A percentile compares a stretch with the other conserved stretches of the same genome.
phyloP scores from a whole-genome alignment of 2,329 filamentous ascomycete genomes.

The Didymella keratinophila region DNA sequence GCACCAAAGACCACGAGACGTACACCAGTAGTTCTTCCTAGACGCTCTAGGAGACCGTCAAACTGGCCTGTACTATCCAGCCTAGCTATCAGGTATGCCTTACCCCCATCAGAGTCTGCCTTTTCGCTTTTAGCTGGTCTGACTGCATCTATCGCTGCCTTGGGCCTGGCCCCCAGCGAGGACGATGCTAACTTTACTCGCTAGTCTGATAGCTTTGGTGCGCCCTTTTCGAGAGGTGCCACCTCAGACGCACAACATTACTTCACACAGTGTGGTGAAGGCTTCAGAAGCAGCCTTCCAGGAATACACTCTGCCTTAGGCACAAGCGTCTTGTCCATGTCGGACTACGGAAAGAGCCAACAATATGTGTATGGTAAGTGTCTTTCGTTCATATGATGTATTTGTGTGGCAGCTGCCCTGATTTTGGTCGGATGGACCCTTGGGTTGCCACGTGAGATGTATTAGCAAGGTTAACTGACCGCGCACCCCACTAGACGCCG shows the following conservation, averaged over 20 bases:
- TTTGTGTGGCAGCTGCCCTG: conserved; percentile 46
- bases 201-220: conserved; percentile 45
- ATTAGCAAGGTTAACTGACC: conserved; percentile 55
- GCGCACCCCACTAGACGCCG: conserved; percentile 61
- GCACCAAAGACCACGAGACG: conserved; percentile 23
- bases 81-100: conserved; percentile 48
- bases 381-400: conserved; percentile 52
- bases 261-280: conserved; percentile 43
- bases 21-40: conserved; percentile 12
- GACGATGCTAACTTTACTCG: conserved; percentile 3
- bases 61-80: conserved; percentile 48
- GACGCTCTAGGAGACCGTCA: conserved; percentile 39
- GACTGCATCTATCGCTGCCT: conserved; percentile 41
- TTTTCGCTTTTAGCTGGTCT: conserved; percentile 26
- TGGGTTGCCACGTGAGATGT: conserved; percentile 48
- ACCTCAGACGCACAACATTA: conserved; percentile 29
- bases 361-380: conserved; percentile 83
- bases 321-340: conserved; percentile 73
- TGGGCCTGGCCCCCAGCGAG: not conserved
- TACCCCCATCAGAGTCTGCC: conserved; percentile 22
- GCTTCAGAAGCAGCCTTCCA: conserved; percentile 60
- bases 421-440: conserved; percentile 47
- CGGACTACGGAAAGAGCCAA: conserved; percentile 79
- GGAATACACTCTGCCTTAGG: conserved; percentile 46
- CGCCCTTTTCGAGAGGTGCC: conserved; percentile 40